Conservation (phyloP, 352 stramenopile genomes). For the Peronosclerospora sorghi region DNA sequence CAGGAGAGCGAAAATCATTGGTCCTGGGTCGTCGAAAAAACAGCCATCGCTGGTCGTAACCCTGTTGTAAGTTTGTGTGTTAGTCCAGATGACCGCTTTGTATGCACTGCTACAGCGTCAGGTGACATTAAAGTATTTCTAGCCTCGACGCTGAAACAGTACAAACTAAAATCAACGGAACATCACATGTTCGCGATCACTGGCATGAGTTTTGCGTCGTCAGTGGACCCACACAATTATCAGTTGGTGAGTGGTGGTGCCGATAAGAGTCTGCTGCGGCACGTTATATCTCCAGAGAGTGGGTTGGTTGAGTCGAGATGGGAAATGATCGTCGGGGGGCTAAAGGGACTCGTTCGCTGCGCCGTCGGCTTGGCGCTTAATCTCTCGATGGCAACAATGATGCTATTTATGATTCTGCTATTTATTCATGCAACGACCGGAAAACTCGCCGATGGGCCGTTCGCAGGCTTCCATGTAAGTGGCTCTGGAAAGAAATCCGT, state of each 20-base stretch:
- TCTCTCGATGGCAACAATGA: constrained; percentile 29
- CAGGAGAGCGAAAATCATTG: constrained; percentile 65
- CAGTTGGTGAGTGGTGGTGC: constrained; percentile 63
- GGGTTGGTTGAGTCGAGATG: constrained; percentile 38
- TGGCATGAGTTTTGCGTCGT: constrained; percentile 57
- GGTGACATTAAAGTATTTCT: constrained; percentile 64
- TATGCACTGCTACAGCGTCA: constrained; percentile 58
- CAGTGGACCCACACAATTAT: constrained; percentile 23
- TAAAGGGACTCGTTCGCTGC: constrained; percentile 20
- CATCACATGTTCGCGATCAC: constrained; percentile 79
- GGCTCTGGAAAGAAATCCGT: neutral
- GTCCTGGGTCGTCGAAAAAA: constrained; percentile 46
- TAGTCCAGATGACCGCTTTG: constrained; percentile 58
- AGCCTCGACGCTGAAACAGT: constrained; percentile 31
- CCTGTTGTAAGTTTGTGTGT: constrained; percentile 71
- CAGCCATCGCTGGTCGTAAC: constrained; percentile 49
- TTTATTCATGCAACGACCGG: constrained; percentile 62
- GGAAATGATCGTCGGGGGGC: constrained; percentile 19
- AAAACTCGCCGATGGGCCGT: constrained; percentile 35
- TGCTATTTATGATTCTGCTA: constrained; percentile 67
- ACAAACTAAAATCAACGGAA: constrained; percentile 39
- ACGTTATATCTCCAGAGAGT: constrained; percentile 47
- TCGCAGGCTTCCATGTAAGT: constrained; percentile 45
- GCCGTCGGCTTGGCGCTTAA: constrained; percentile 38
- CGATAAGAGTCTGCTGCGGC: constrained; percentile 62